Evolutionary conservation across 164 flowering plant species (phyloP).

Genomic region (Berberis vulgaris): DNA sequence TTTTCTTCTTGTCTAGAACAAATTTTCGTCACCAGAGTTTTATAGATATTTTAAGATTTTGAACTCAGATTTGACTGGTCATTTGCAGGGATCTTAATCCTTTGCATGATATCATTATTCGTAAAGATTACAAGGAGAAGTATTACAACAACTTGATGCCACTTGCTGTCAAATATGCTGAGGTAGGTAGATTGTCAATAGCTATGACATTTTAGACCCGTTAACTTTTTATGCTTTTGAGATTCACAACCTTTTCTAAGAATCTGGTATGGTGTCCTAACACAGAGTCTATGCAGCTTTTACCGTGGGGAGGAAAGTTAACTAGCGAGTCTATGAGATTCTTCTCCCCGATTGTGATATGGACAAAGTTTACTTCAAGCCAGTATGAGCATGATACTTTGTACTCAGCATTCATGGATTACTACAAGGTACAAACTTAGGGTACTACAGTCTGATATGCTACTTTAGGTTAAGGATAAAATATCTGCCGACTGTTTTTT

Average conservation of each 20-base stretch:
- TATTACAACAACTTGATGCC: conserved; percentile 62
- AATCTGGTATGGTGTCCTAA: conserved; percentile 14
- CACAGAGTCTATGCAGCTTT: conserved; percentile 71
- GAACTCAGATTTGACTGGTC: conserved; percentile 14
- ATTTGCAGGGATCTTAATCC: conserved; percentile 88
- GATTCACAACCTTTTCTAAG: background rate
- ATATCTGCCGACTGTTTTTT: no score
- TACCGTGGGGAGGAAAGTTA: conserved; percentile 98
- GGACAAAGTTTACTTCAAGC: conserved; percentile 75
- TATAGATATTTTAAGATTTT: conserved; percentile 10
- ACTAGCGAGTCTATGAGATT: conserved; percentile 83
- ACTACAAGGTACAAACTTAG: conserved; percentile 54
- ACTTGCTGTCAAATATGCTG: conserved; percentile 61
- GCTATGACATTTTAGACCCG: background rate
- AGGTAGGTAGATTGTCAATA: conserved; percentile 31
- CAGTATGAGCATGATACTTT: conserved; percentile 39
- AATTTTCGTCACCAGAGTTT: conserved; percentile 9
- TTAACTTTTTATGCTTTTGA: no score
- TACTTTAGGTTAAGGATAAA: no score
- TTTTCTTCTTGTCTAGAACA: background rate
- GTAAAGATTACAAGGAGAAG: conserved; percentile 62
- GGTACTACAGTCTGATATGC: background rate
- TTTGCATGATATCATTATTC: conserved; percentile 52
- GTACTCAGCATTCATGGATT: conserved; percentile 79
- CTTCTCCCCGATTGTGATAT: conserved; percentile 88